Evolutionary conservation across 2,329 filamentous ascomycete genomes (phyloP).

Genomic region (Tolypocladium ovalisporum): DNA sequence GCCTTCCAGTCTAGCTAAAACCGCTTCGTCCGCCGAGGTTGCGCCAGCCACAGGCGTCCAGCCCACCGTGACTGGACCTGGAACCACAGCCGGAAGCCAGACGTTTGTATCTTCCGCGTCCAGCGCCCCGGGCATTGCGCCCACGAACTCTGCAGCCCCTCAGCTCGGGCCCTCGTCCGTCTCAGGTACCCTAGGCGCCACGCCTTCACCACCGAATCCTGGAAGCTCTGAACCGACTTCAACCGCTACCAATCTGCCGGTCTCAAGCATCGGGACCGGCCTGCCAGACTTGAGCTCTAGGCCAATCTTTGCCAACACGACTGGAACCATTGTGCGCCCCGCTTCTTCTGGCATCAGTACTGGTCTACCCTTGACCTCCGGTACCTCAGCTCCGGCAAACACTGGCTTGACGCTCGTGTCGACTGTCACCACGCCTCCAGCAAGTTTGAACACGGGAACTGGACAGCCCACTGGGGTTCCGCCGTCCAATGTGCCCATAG

Average conservation of each 20-base stretch:
- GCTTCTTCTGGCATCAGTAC: not conserved
- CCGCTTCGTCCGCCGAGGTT: not conserved
- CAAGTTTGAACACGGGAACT: not conserved
- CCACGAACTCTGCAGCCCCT: not conserved
- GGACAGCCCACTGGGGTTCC: not conserved
- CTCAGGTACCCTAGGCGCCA: not conserved
- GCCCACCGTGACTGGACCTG: not conserved
- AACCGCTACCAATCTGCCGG: not conserved
- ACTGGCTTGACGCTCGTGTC: not conserved
- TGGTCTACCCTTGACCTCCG: not conserved
- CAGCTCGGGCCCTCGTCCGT: not conserved
- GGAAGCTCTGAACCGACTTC: not conserved
- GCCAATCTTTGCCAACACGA: not conserved
- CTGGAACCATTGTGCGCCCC: not conserved
- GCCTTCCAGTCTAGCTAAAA: not conserved
- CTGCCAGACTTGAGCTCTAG: not conserved
- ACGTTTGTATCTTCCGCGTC: not conserved
- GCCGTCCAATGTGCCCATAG: too few relatives aligned
- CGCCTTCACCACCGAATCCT: not conserved
- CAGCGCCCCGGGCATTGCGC: not conserved
- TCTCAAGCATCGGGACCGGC: not conserved
- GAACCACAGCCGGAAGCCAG: not conserved
- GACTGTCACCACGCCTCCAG: not conserved
- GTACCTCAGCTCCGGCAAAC: not conserved
- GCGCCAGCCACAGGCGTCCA: not conserved